Evolutionary conservation across 805 yeast genomes (phyloP).

Genomic region (Candida chilensis): DNA sequence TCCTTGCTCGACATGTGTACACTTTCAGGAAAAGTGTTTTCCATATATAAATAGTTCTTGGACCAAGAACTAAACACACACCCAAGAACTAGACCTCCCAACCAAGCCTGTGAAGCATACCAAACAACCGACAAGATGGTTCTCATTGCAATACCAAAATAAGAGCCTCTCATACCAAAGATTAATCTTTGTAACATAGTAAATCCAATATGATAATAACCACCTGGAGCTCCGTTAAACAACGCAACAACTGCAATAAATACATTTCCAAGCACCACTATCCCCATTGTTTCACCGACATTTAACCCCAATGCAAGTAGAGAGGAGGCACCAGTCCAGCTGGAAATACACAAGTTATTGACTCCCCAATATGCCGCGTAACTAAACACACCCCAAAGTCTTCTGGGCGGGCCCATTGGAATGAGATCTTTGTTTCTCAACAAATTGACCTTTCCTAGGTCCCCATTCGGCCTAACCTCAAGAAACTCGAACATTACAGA

Average conservation of each 20-base stretch:
- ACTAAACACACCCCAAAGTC: slow-evolving; percentile 36
- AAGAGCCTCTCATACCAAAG: slow-evolving; percentile 38
- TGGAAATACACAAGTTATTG: slow-evolving; percentile 22
- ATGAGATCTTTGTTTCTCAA: slow-evolving; percentile 28
- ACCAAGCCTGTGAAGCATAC: slow-evolving; percentile 34
- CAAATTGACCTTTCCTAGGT: slow-evolving; percentile 7
- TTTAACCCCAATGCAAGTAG: slow-evolving; percentile 33
- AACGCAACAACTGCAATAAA: slow-evolving; percentile 32
- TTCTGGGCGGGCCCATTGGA: slow-evolving; percentile 31
- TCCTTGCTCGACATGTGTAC: slow-evolving; percentile 30
- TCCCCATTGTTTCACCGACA: slow-evolving; percentile 35
- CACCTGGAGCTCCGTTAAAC: slow-evolving; percentile 38
- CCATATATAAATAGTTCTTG: slow-evolving; percentile 23
- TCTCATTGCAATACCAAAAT: slow-evolving; percentile 32
- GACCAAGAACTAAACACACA: slow-evolving; percentile 26
- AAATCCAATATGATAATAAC: slow-evolving; percentile 40
- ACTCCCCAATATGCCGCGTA: slow-evolving; percentile 33
- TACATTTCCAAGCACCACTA: slow-evolving; percentile 35
- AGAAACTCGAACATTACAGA: too few species aligned
- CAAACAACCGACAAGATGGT: slow-evolving; percentile 34
- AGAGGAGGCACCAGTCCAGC: slow-evolving; percentile 33
- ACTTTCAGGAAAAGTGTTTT: slow-evolving; percentile 25
- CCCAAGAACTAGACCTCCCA: slow-evolving; percentile 34
- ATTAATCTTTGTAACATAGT: slow-evolving; percentile 32
- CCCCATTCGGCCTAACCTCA: slow-evolving; percentile 7